Base-by-base conservation (phyloP, 352 stramenopile species). In the Phytopythium helicoides region DNA sequence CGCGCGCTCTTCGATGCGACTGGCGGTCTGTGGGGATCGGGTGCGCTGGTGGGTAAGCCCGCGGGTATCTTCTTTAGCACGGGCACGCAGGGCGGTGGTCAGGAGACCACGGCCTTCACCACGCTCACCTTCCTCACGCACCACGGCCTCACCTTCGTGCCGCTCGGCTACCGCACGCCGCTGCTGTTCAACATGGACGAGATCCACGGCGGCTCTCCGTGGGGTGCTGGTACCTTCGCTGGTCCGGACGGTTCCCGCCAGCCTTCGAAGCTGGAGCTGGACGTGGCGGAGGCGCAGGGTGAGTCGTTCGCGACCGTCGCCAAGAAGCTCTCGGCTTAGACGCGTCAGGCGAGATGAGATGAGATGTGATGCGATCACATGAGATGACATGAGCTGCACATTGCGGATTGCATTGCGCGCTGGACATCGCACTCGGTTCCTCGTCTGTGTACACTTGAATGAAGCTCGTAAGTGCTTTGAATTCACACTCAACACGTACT, bases 131-230 rank as follows among this genome's bases (percentile, higher is more conserved):
- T 89, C 62, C 62, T 92, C 33, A 52, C 73, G 1, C 82, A 94
- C 71, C 70, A 90, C 36, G 86, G 86, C 34, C 86, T 94, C 75
- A 73, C 82, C 31, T 95, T 87, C 51, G 74, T 94, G 46, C 82
- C 85, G 19, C 50, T 88, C 14, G 85, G 82, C 54, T 76, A 74
- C 58, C 63, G 63, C 23, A 62, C 47, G 9, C 65, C 56, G 2
- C 39, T 71, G 15, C 47, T 75, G 40, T 78, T 81, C 58, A 76
- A 76, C 63, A 58, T 78, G 47, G 62, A 79, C 7, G 74, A 77
- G 48, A 49, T 82, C 21, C 76, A 86, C 52, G 76, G 73, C 34
- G 73, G 63, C 35, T 68, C 48, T 23, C 55, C 80, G 12, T 92
- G 85, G 63, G 82, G 81, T 22, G 28, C 56, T 18, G 85, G 85